Percentiles rank a stretch among this genome's conserved stretches.
Evolutionary conservation across 2,329 filamentous ascomycete genomes (phyloP).

Genomic region (Cercospora citrullina): DNA sequence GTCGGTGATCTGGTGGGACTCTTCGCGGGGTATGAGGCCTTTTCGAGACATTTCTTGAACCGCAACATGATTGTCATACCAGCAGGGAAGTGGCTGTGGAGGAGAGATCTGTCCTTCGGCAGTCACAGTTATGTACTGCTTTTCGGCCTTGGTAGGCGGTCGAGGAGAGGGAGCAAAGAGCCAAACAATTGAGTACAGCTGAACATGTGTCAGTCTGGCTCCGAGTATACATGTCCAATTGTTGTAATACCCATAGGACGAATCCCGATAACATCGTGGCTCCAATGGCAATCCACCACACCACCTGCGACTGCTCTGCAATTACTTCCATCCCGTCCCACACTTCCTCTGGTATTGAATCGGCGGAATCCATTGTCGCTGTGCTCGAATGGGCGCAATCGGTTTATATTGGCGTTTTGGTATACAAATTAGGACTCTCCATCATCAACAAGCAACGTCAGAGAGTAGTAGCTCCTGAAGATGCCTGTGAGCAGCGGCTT

Average conservation of each 20-base stretch:
- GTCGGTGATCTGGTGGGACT: constrained; percentile 65
- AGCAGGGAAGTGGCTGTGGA: constrained; percentile 70
- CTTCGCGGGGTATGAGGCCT: constrained; percentile 37
- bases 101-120: constrained; percentile 60
- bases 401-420: not conserved
- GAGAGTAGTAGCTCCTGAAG: not conserved
- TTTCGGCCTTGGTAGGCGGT: constrained; percentile 71
- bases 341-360: constrained; percentile 33
- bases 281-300: constrained; percentile 31
- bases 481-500: not conserved
- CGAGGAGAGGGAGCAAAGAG: constrained; percentile 81
- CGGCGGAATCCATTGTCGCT: constrained; percentile 35
- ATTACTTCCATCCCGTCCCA: constrained; percentile 35
- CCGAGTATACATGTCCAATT: no score
- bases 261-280: constrained; percentile 18
- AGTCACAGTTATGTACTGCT: constrained; percentile 75
- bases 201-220: not conserved
- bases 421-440: constrained; percentile 1
- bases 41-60: constrained; percentile 51
- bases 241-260: constrained; percentile 2
- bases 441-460: not conserved
- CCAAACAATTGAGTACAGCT: constrained; percentile 20
- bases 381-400: not conserved
- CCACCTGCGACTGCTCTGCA: constrained; percentile 26
- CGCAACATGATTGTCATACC: constrained; percentile 74